Base-by-base conservation (phyloP, 106 monocot species). In the Alisma plantagoaquatica region DNA sequence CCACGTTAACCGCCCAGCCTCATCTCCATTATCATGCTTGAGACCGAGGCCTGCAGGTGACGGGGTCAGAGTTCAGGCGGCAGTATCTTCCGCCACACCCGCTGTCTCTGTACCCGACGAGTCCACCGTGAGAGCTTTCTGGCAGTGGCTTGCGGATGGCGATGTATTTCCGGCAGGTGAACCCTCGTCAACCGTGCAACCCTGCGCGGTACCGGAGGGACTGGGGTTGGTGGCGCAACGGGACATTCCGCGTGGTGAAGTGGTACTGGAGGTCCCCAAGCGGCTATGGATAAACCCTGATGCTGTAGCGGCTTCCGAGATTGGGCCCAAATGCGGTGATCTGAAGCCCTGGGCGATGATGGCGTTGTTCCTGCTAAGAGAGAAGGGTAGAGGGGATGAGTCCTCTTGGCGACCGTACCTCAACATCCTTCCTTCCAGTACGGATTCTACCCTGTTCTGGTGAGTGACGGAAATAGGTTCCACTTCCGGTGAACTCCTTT, bases 381-480 rank as follows among this genome's bases (percentile, higher is more conserved):
- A 96, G 78, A 75, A 31, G 53, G 75, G 54, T 2, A 31, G 60
- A 46, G 84, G 81, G 0, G 45, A 46, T 2, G 65, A 57, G 25
- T 96, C 94, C 18, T 28, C 66, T 33, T 88, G 87, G 94, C 67
- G 43, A 12, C 84, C 83, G 1, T 84, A 96, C 54, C 49, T 88
- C 24, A 66, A 75, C 62, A 67, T 87, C 45, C 77, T 96, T 12
- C 88, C 83, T 10, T 6, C 15, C 16, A 38, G 41, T 29, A 88
- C 94, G 1, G 49, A 84, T 50, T 96, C 88, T 21, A 65, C 94
- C 41, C 63, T 88, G 59, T 88, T 96, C 75, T 96, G 94, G 87
- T 82, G 59, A 59, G 73, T n/a, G 46, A 47, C 19, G 21, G 21
- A n/a, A 21, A 18, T 1, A 24, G 26, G 25, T 51, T 27, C 27